These are phyloP conservation scores for Myriosclerotinia duriaeana DNA, from an alignment of 2,329 filamentous ascomycete species.

Conservation along the genomic window DNA sequence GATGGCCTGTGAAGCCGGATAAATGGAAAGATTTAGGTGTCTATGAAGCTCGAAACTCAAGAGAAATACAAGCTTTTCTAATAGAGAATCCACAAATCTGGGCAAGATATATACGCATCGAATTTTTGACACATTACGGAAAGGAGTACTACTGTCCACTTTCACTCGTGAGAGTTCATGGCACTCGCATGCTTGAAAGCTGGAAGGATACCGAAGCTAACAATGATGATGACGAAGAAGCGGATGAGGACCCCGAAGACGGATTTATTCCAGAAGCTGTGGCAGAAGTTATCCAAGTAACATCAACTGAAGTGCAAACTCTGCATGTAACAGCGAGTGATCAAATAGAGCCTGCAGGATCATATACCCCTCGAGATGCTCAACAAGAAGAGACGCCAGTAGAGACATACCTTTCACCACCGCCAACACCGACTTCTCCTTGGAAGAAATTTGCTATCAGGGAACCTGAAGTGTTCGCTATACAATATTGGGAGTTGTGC, in stretches of 20 bases:
- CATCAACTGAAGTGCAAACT: conserved; percentile 27
- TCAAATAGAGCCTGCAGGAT: conserved; percentile 14
- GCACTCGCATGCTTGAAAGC: conserved; percentile 92
- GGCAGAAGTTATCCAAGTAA: conserved; percentile 36
- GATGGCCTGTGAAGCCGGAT: conserved; percentile 87
- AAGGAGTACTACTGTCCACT: conserved; percentile 96
- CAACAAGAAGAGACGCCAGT: conserved; percentile 4
- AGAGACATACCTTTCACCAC: neutral
- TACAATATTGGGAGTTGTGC: conserved; percentile 5
- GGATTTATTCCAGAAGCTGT: conserved; percentile 42
- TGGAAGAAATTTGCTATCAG: conserved; percentile 8
- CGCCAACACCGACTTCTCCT: conserved; percentile 4
- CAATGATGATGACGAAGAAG: conserved; percentile 55
- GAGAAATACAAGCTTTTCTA: conserved; percentile 91
- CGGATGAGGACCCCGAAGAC: conserved; percentile 29
- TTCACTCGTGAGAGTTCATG: conserved; percentile 86
- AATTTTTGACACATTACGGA: conserved; percentile 90
- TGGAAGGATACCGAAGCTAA: conserved; percentile 75
- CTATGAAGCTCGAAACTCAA: conserved; percentile 87
- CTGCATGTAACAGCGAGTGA: neutral
- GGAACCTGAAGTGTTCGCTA: neutral
- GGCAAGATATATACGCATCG: conserved; percentile 88
- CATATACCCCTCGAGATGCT: neutral
- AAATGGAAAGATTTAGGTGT: conserved; percentile 88
- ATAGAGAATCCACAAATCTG: conserved; percentile 95